These are phyloP conservation scores for Barbarea vulgaris DNA, from an alignment of 345 rosid genomes.

Conservation along the genomic window DNA sequence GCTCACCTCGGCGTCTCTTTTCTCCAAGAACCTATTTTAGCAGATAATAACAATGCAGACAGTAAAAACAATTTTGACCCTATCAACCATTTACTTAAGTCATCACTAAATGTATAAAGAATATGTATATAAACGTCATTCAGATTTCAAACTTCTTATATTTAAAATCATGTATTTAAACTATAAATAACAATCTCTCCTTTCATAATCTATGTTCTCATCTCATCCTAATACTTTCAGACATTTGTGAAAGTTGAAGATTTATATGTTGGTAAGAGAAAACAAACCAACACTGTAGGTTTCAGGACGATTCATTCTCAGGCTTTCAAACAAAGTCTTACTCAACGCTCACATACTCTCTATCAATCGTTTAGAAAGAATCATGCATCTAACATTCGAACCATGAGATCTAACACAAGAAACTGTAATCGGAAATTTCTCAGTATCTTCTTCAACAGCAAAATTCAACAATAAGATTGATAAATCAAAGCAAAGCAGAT, in stretches of 20 bases:
- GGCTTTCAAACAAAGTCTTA: neutral
- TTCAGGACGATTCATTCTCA: neutral
- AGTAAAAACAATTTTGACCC: conserved; percentile 12
- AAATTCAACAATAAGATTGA: neutral
- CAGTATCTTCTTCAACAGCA: neutral
- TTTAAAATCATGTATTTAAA: conserved; percentile 3
- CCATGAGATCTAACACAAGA: neutral
- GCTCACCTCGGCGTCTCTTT: conserved; percentile 72
- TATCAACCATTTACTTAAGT: conserved; percentile 19
- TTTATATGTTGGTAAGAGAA: neutral
- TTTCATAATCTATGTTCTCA: neutral
- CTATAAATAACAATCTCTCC: neutral
- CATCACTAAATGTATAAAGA: conserved; percentile 25
- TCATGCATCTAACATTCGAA: neutral
- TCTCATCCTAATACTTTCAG: neutral
- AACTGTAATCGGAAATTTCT: neutral
- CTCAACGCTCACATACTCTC: conserved; percentile 3
- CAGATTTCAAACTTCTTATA: conserved; percentile 3
- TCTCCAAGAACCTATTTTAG: conserved; percentile 54
- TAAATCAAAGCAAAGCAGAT: neutral
- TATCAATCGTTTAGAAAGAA: neutral
- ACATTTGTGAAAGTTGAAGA: neutral
- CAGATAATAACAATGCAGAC: conserved; percentile 24
- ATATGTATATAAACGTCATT: conserved; percentile 23
- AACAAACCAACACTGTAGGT: neutral